These are phyloP conservation scores for Sarocladium oryzae DNA, from an alignment of 2,329 filamentous ascomycete genomes.

Conservation along the genomic window DNA sequence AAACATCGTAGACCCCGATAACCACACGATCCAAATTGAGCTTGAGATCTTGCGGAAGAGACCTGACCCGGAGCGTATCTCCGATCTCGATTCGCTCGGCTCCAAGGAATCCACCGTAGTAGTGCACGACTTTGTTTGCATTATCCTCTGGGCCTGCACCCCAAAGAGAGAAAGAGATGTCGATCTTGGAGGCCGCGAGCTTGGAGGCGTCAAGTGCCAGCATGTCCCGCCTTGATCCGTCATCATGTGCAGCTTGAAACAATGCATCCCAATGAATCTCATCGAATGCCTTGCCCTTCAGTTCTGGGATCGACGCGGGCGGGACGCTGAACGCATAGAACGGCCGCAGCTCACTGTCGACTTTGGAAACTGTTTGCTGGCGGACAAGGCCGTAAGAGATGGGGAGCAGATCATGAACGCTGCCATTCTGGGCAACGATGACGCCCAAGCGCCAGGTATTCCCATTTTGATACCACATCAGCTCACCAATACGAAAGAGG, in stretches of 20 bases:
- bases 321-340: slow-evolving; percentile 48
- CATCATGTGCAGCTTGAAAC: slow-evolving; percentile 25
- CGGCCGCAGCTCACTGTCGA: slow-evolving; percentile 37
- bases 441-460: slow-evolving; percentile 43
- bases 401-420: slow-evolving; percentile 31
- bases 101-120: slow-evolving; percentile 44
- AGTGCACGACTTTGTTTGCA: slow-evolving; percentile 27
- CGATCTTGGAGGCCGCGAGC: slow-evolving; percentile 41
- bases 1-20: slow-evolving; percentile 35
- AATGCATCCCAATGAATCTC: slow-evolving; percentile 36
- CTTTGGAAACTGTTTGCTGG: slow-evolving; percentile 32
- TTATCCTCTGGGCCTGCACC: slow-evolving; percentile 25
- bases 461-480: slow-evolving; percentile 44
- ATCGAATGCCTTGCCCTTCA: slow-evolving; percentile 34
- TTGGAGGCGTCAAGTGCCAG: slow-evolving; percentile 45
- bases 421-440: slow-evolving; percentile 26
- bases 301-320: slow-evolving; percentile 29
- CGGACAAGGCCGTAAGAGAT: slow-evolving; percentile 31
- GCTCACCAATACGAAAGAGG: slow-evolving; percentile 41
- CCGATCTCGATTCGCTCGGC: slow-evolving; percentile 42
- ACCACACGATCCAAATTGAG: slow-evolving; percentile 24
- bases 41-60: slow-evolving; percentile 30
- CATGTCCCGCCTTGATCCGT: slow-evolving; percentile 32
- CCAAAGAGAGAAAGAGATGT: slow-evolving; percentile 44
- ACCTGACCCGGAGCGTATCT: slow-evolving; percentile 42